Base-by-base conservation (phyloP, 768 basidiomycete genomes). In the Cystobasidium onofrii region DNA sequence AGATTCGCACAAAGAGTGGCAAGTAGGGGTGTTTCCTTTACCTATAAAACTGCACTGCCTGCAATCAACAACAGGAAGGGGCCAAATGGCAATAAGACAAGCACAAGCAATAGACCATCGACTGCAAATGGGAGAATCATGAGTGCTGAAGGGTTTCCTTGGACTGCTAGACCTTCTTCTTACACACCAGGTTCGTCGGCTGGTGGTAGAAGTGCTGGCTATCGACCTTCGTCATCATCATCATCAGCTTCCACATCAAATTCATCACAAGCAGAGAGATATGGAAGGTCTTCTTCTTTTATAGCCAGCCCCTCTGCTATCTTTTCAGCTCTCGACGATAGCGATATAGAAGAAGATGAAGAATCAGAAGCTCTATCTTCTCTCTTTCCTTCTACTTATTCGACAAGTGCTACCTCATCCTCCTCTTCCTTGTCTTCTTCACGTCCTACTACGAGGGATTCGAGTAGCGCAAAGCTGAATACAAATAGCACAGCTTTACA, bases 91-190 rank as follows among this genome's bases (percentile, higher is more conserved):
- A 50, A 20, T 50, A 43, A 18, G 41, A 7, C 9, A 18, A 43
- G 41, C 18, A 43, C 41, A 43, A 43, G 41, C 41, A 50, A n/a
- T 20, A 15, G 46, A 50, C 46, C 46, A 50, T 50, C 57, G 15
- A 60, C 29, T 60, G 10, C 57, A 60, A 12, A 13, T 60, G 57
- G 29, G 17, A 60, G 57, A 60, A 23, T 60, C 57, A 60, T 60
- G 46, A 50, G 20, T 20, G 46, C 57, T 2, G 57, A 60, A 60
- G 57, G 57, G 25, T 60, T 60, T 27, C 57, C 57, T 60, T 60
- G 57, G 57, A 60, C 57, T 60, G 57, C 57, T 29, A 60, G 57
- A 60, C 57, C 57, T 29, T 60, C 57, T 34, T 60, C 57, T 6
- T 60, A 60, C 33, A 27, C 25, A 7, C 57, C 57, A 10, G 10